Base-by-base conservation (phyloP, 495 filamentous ascomycete genomes). In the Cetradonia linearis region DNA sequence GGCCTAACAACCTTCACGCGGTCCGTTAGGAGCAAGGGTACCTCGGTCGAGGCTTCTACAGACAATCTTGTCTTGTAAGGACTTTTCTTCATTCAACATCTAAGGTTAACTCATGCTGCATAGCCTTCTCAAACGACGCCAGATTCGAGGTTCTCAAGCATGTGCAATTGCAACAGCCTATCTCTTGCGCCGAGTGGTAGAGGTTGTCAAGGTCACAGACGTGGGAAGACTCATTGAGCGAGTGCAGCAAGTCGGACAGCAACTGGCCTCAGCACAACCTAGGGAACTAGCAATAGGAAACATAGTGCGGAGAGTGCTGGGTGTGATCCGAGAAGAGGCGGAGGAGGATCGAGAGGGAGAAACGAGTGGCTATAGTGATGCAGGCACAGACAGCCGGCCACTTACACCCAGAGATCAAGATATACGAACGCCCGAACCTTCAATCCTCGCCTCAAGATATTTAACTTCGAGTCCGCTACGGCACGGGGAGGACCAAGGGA, bases 261-360 rank as follows among this genome's bases (percentile, higher is more conserved):
- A 81, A 54, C 78, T 98, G 40, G 82, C 83, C 38, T 78, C 83
- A 40, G 90, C 93, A 13, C 89, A 93, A 62, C 92, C 93, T 16
- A 77, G 85, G 20, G 93, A 96, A 73, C 83, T 94, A 67, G 89
- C 87, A 4, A 90, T 96, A 28, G 92, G 92, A 50, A 98, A 97
- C 65, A 87, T 97, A 66, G 88, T 95, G 34, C 80, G 92, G 57
- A 85, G 93, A 59, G 86, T 96, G 20, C 74, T 98, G 25, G 90
- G 89, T 40, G 77, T 97, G 54, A 90, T 98, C 63, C 83, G 93
- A 28, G 92, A 96, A 68, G 92, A 96, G 67, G 85, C 86, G 37
- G 83, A 88, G 55, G 90, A 92, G 66, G 86, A 90, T 56, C 75
- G 86, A 48, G 88, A 86, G 50, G 85, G 77, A 42, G 87, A 87